Percentiles rank a stretch among this genome's conserved stretches.
Evolutionary conservation across 176 grass and related monocot genomes (phyloP).

Genomic region (Pharus latifolius): DNA sequence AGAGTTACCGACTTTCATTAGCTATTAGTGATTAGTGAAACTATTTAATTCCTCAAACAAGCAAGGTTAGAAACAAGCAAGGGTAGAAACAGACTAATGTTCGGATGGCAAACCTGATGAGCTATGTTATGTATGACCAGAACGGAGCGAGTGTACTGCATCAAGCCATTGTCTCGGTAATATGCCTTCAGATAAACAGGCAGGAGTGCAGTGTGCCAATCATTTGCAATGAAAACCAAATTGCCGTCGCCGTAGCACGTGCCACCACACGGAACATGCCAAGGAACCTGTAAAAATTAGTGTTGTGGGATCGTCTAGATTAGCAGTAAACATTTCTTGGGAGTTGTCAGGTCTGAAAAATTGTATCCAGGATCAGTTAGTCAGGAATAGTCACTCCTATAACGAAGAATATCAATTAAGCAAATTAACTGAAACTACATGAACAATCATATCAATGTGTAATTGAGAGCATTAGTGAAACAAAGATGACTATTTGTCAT

Average conservation of each 20-base stretch:
- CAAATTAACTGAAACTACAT: not conserved
- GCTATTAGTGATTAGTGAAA: not conserved
- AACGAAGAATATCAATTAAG: not conserved
- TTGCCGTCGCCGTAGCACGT: conserved; percentile 85
- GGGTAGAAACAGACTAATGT: not conserved
- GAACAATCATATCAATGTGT: not conserved
- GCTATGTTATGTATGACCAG: conserved; percentile 95
- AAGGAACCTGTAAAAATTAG: conserved; percentile 54
- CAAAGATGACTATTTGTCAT: too few relatives aligned
- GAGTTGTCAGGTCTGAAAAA: too few relatives aligned
- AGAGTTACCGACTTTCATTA: not conserved
- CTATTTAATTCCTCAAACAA: not conserved
- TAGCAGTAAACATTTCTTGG: too few relatives aligned
- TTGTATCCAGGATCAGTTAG: not conserved
- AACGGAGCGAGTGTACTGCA: conserved; percentile 75
- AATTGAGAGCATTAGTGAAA: too few relatives aligned
- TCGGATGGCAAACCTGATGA: conserved; percentile 51
- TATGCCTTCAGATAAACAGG: conserved; percentile 93
- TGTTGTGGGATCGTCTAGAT: too few relatives aligned
- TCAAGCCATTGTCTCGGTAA: conserved; percentile 81
- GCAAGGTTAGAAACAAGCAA: not conserved
- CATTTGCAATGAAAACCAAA: conserved; percentile 88
- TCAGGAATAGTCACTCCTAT: not conserved
- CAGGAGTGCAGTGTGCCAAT: conserved; percentile 90
- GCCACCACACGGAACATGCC: conserved; percentile 88